Base-by-base conservation (phyloP, 345 rosid genomes). In the Melaleuca alternifolia region DNA sequence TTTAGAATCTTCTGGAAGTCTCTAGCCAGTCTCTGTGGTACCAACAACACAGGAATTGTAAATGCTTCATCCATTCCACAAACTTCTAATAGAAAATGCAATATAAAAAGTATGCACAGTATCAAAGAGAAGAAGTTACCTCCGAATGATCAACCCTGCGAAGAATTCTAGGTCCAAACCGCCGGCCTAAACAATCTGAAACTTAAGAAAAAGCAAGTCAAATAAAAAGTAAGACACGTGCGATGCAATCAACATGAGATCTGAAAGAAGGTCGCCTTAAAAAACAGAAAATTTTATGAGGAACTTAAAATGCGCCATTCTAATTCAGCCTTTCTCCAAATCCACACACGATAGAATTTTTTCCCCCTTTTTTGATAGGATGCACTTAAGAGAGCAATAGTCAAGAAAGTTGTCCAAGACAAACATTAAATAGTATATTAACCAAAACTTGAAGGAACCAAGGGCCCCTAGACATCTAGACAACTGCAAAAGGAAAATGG, bases 181-280 rank as follows among this genome's bases (percentile, higher is more conserved):
- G 96, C 92, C 99, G 93, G 85, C 99, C 99, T 92, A 98, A 94
- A 93, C 99, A 98, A 95, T 95, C 99, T 98, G 93, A 86, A 85
- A 88, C 54, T 90, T 77, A 65, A 84, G 84, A 84, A 86, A 83
- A 87, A 84, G 53, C 30, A 86, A 89, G 89, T 50, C 86, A 52
- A 50, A 44, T 48, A 56, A 62, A 44, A 85, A 53, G 23, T n/a
- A 57, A 41, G 59, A 83, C 30, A 18, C 84, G n/a, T 16, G 50
- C 12, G 10, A 83, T 30, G 61, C 61, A 83, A 51, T 37, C 85
- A 83, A 33, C 54, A 30, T 28, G 85, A 83, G n/a, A 83, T 83
- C 48, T 18, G 85, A 83, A 51, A 77, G 50, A 76, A 33, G 46
- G 26, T 37, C 26, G 5, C 26, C 37, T 37, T 2, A 33, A 37